Evolutionary conservation across 352 stramenopile species (phyloP).

Genomic region (Phytopythium ostracodes): DNA sequence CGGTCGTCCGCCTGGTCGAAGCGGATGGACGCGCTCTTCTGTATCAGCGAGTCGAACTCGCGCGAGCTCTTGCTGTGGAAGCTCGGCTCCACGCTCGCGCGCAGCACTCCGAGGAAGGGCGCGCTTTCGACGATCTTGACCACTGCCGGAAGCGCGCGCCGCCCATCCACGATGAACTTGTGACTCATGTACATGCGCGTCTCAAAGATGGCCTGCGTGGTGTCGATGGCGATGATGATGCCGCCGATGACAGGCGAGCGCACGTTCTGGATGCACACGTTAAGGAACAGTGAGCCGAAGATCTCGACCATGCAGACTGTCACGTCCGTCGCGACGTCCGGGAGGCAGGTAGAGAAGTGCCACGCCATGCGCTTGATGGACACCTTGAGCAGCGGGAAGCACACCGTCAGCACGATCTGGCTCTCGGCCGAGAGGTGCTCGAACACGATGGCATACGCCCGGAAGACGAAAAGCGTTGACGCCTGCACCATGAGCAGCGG

Average conservation of each 20-base stretch:
- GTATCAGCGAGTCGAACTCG: background rate
- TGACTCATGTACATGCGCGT: constrained; percentile 20
- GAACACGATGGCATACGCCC: constrained; percentile 16
- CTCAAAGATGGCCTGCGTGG: constrained; percentile 13
- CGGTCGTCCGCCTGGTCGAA: background rate
- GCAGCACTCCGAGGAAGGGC: constrained; percentile 4
- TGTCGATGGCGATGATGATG: constrained; percentile 13
- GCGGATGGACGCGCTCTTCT: background rate
- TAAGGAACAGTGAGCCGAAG: constrained; percentile 25
- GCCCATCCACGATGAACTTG: constrained; percentile 22
- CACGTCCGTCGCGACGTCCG: constrained; percentile 23
- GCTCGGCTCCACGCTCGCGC: background rate
- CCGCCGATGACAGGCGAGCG: constrained; percentile 8
- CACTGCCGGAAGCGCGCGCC: constrained; percentile 18
- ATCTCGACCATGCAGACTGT: constrained; percentile 24
- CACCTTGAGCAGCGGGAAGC: constrained; percentile 14
- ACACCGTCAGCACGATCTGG: constrained; percentile 12
- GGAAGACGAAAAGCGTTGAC: constrained; percentile 18
- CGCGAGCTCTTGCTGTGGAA: background rate
- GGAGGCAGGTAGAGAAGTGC: constrained; percentile 11
- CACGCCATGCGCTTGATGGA: constrained; percentile 18
- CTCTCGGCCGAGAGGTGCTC: background rate
- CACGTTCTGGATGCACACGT: constrained; percentile 20
- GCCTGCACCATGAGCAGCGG: constrained; percentile 13
- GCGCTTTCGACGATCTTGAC: constrained; percentile 27